Evolutionary conservation across 2,329 filamentous ascomycete species (phyloP).

Genomic region (Hypoxylon sp.): DNA sequence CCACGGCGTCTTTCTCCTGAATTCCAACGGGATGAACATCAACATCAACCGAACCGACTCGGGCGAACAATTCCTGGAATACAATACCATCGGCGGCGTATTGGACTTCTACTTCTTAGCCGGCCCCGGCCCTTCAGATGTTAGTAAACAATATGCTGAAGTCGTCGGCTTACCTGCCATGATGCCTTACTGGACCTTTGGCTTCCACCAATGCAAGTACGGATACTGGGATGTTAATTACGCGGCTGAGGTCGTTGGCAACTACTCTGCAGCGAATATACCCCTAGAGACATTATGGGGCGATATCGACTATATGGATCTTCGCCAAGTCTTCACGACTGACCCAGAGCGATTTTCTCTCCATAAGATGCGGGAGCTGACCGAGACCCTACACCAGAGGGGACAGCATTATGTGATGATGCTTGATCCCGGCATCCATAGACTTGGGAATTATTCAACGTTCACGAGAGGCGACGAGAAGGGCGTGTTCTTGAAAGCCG

Average conservation of each 20-base stretch:
- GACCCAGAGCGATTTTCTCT: constrained; percentile 63
- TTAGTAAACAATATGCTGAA: constrained; percentile 58
- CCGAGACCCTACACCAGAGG: constrained; percentile 63
- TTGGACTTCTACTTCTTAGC: constrained; percentile 66
- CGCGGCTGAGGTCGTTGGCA: constrained; percentile 63
- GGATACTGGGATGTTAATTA: constrained; percentile 63
- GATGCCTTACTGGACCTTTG: constrained; percentile 62
- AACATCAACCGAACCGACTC: constrained; percentile 45
- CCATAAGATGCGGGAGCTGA: constrained; percentile 63
- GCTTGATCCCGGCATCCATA: constrained; percentile 65
- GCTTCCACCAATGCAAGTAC: constrained; percentile 62
- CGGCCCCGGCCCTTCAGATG: constrained; percentile 57
- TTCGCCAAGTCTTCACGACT: constrained; percentile 60
- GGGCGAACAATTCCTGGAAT: constrained; percentile 70
- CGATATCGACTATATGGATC: constrained; percentile 63
- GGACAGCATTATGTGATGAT: constrained; percentile 71
- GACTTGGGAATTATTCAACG: constrained; percentile 42
- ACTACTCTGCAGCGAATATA: constrained; percentile 63
- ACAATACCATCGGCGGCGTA: constrained; percentile 71
- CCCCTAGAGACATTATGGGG: constrained; percentile 68
- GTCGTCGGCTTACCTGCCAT: constrained; percentile 59
- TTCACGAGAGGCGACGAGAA: constrained; percentile 48
- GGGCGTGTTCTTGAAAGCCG: constrained; percentile 48
- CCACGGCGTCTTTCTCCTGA: constrained; percentile 67
- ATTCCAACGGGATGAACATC: constrained; percentile 72